Evolutionary conservation across 257 asterid genomes (phyloP), one percentile per base, ranked within the genome.

Genomic region (Parsonsia alboflavescens): DNA sequence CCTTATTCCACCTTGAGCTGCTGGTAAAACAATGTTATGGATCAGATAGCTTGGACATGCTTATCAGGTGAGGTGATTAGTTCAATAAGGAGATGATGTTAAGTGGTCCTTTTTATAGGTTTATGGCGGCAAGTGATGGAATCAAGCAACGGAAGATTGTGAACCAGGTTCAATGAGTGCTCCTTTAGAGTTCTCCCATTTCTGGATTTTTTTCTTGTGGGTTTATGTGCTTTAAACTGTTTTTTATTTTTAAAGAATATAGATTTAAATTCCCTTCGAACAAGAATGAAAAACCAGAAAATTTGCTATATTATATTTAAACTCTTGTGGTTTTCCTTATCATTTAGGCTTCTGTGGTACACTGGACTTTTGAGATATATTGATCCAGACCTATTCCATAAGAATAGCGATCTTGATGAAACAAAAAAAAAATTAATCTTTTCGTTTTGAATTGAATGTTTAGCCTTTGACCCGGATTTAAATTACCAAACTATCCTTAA

Each of bases 91-190:
- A 21, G 46, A 63, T 46, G 70, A 64, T 39, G 70, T 63, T 64
- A 62, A 33, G 36, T 48, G 50, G 19, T 72, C 17, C 10, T 71
- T 61, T 52, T 45, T 77, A 45, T 17, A 95, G 99, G 83, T 92
- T 86, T 80, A 76, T 95, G 96, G 84, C 96, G 41, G 96, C 96
- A 56, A 81, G 91, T 81, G 98, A 92, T 84, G 98, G 98, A 76
- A 82, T 94, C 72, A 84, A 80, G 83, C 86, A 90, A 77, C 86
- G 88, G 58, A 78, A 81, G 61, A 77, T 89, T 84, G 85, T 92
- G 59, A 86, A 84, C 75, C 84, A 90, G 99, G 99, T 95, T 76
- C 74, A 79, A 62, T 68, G 28, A 49, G 41, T 36, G 52, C 28
- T 57, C 45, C 50, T 56, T n/a, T n/a, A 48, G 44, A 69, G 26